Percentiles rank a stretch among this genome's conserved stretches.
These are phyloP conservation scores for Porcisia deanei DNA, from an alignment of 208 protist genomes.

Conservation along the genomic window DNA sequence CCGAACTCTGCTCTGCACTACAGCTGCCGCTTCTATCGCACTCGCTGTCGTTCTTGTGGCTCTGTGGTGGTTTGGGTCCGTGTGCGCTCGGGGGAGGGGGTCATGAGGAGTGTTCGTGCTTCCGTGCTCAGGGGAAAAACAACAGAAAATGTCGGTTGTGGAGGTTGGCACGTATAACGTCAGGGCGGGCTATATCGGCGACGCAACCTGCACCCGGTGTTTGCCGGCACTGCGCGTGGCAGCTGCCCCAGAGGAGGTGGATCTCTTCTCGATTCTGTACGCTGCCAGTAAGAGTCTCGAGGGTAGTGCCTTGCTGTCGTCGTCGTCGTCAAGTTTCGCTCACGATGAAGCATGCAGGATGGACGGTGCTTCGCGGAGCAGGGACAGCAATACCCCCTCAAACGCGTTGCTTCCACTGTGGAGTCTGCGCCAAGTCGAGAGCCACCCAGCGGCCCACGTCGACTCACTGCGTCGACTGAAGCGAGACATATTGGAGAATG, in stretches of 20 bases:
- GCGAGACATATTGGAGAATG: conserved; percentile 43
- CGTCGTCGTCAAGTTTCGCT: not conserved
- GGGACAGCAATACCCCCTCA: not conserved
- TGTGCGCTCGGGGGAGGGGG: not conserved
- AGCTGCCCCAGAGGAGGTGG: conserved; percentile 35
- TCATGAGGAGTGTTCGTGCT: not conserved
- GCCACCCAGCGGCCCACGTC: conserved; percentile 48
- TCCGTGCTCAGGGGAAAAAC: not conserved
- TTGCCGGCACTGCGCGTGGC: conserved; percentile 34
- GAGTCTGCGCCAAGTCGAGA: conserved; percentile 47
- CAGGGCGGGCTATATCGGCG: conserved; percentile 78
- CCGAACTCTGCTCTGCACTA: not conserved
- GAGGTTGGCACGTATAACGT: conserved; percentile 74
- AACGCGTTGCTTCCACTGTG: conserved; percentile 51
- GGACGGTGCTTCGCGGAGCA: not conserved
- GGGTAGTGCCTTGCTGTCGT: not conserved
- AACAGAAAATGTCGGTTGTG: conserved; percentile 53
- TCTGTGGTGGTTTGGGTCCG: not conserved
- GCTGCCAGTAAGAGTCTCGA: conserved; percentile 14
- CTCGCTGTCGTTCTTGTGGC: not conserved
- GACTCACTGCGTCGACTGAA: conserved; percentile 51
- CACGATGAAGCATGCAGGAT: too few species aligned
- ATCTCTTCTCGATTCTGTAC: conserved; percentile 56
- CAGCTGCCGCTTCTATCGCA: not conserved
- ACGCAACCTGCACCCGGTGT: conserved; percentile 54